Conservation (phyloP, 2,329 filamentous ascomycete genomes). For the Trichoderma atrobrunneum region DNA sequence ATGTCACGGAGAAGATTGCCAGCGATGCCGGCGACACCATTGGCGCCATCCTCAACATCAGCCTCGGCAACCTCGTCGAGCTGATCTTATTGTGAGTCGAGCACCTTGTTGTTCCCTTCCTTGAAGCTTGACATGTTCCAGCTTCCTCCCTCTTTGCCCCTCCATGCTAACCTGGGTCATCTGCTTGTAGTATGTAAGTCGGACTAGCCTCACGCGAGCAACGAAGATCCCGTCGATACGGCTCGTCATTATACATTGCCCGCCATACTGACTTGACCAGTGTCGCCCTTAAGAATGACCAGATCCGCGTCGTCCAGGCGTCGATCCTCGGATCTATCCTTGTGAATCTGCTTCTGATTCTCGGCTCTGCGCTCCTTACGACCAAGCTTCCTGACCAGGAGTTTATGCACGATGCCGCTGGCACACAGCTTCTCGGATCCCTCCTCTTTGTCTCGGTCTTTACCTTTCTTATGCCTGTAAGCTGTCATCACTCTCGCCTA, state of each 20-base stretch:
- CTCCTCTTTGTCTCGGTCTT: conserved; percentile 40
- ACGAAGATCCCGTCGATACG: not conserved
- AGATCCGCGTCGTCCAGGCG: conserved; percentile 73
- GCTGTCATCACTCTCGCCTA: not conserved
- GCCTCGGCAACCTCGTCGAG: conserved; percentile 61
- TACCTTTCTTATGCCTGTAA: conserved; percentile 38
- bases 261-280: conserved; percentile 34
- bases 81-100: conserved; percentile 54
- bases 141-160: not conserved
- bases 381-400: conserved; percentile 67
- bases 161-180: not conserved
- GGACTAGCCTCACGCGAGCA: not conserved
- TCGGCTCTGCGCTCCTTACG: conserved; percentile 71
- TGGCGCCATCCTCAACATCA: conserved; percentile 60
- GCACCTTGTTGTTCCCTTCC: not conserved
- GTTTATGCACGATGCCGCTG: conserved; percentile 43
- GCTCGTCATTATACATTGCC: not conserved
- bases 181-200: conserved; percentile 11
- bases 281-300: conserved; percentile 51
- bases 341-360: conserved; percentile 71
- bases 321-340: conserved; percentile 73
- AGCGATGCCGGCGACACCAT: conserved; percentile 55
- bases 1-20: conserved; percentile 59
- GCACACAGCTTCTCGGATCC: conserved; percentile 36
- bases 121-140: not conserved